Base-by-base conservation (phyloP, 805 yeast genomes). In the Tetrapisispora arboricola region DNA sequence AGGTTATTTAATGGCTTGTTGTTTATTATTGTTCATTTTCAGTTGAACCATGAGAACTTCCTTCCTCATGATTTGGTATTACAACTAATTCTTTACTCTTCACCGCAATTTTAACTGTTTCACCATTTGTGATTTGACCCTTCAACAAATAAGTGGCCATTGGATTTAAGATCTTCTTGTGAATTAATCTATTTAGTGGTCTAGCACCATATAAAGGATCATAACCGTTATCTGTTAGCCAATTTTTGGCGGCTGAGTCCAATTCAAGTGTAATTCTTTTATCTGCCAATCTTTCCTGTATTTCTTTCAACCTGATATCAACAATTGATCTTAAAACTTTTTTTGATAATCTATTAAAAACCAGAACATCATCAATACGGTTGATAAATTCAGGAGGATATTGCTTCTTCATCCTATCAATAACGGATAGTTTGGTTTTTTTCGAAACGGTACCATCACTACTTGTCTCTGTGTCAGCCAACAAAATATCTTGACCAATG, bases 371-470 rank as follows among this genome's bases (percentile, higher is more conserved):
- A 56, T 92, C 97, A 51, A 92, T 73, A 60, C 98, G 79, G 61
- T 92, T 92, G 58, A 92, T 72, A 54, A 92, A 92, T 62, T 92
- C 98, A 0, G 98, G 98, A 16, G 97, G 88, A 54, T 92, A 92
- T 51, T 75, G 64, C 33, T 65, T 66, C 50, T 74, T 80, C 74
- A 92, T 78, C 8, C 75, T 67, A 10, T 85, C 83, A 27, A 76
- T 60, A 8, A 92, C 87, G 50, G 70, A 63, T 3, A 57, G 51
- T 54, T 80, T 80, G 3, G 80, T 72, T 15, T 63, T 61, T 2
- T 67, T 64, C 32, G 72, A 63, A 33, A 86, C 82, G 40, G 60
- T 63, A 9, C 85, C 85, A 41, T 76, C 75, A 10, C 77, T 80
- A 31, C 68, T 68, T 40, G 76, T 76, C 9, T 77, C 79, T 26